These are phyloP conservation scores for Hylodesmum podocarpum DNA, from an alignment of 306 rosid genomes.

Conservation along the genomic window DNA sequence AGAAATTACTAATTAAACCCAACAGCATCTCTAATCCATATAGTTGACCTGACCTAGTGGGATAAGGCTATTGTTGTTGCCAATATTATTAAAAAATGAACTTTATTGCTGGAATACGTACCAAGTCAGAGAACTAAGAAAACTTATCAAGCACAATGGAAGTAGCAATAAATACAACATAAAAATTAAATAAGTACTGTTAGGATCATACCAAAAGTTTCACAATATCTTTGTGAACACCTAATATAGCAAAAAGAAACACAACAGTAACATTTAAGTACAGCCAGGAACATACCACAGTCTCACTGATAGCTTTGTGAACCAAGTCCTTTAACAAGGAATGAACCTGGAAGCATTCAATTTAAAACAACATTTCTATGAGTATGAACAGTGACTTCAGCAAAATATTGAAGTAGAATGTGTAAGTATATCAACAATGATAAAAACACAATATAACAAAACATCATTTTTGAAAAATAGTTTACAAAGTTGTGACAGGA, in stretches of 20 bases:
- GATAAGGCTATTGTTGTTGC: not conserved
- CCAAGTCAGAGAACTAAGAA: not conserved
- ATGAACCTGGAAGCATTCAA: conserved; percentile 68
- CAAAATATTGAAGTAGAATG: not conserved
- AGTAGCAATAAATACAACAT: conserved; percentile 6
- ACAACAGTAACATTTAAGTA: conserved; percentile 2
- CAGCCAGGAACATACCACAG: conserved; percentile 58
- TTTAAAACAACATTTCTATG: conserved; percentile 13
- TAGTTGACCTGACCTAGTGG: not conserved
- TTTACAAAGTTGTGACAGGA: not conserved
- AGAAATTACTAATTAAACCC: not conserved
- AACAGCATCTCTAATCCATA: not conserved
- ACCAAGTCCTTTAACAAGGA: conserved; percentile 74
- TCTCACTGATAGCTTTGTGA: conserved; percentile 87
- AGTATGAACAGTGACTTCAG: conserved; percentile 16
- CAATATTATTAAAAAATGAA: not conserved
- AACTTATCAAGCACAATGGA: not conserved
- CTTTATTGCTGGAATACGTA: not conserved
- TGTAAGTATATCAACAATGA: not conserved
- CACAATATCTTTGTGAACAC: conserved; percentile 74
- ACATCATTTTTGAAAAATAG: not conserved
- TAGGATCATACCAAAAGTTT: conserved; percentile 61
- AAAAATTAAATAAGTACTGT: conserved; percentile 11
- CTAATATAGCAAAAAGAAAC: not conserved
- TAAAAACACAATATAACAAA: not conserved